These are phyloP conservation scores for Adansonia gregorii DNA, from an alignment of 441 rosid species.

Conservation along the genomic window DNA sequence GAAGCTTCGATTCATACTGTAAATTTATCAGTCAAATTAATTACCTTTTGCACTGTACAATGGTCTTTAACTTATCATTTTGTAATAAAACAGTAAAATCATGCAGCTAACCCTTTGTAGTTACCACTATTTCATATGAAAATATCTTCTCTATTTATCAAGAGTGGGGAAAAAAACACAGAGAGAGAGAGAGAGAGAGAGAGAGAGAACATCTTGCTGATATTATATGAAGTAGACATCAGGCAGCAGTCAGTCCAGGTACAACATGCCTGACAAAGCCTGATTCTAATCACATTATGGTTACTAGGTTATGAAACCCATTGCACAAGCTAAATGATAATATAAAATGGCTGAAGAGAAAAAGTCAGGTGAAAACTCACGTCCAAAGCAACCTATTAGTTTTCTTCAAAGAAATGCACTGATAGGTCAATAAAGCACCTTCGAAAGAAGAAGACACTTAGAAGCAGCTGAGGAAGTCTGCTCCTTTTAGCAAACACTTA, in stretches of 20 bases:
- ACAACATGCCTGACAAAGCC: neutral
- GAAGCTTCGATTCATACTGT: neutral
- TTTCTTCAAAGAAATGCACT: neutral
- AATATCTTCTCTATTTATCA: neutral
- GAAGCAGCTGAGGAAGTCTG: neutral
- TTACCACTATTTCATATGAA: neutral
- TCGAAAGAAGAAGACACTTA: neutral
- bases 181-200: neutral
- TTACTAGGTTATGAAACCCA: slow-evolving; percentile 2
- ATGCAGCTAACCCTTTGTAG: neutral
- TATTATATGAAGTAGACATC: slow-evolving; percentile 6
- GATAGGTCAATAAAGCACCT: slow-evolving; percentile 1
- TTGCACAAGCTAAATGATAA: neutral
- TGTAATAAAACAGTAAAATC: neutral
- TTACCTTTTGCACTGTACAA: neutral
- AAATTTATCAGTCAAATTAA: neutral
- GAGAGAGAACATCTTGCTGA: neutral
- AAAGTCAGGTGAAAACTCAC: neutral
- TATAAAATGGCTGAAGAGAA: neutral
- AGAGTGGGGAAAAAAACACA: neutral
- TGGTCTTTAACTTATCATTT: neutral
- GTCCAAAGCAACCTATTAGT: neutral
- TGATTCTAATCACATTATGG: neutral
- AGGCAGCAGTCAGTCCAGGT: slow-evolving; percentile 12
- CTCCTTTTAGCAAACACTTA: neutral